phyloP scores from a whole-genome alignment of 805 yeast species.

The Ogataea siamensis region DNA sequence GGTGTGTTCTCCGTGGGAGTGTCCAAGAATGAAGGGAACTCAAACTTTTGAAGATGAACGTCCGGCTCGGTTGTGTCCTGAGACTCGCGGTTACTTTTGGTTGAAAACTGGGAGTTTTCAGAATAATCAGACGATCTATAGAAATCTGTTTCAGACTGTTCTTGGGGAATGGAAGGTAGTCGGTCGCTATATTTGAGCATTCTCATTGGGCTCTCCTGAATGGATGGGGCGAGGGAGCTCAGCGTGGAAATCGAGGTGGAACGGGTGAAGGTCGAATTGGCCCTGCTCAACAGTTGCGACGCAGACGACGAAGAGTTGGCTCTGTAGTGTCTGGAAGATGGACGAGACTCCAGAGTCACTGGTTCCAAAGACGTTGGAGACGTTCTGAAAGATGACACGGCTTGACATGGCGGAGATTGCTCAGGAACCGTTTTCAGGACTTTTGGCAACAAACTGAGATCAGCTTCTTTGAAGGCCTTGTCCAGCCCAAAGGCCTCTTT shows the following conservation, averaged over 20 bases:
- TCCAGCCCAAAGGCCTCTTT: conserved; percentile 32
- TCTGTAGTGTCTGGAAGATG: conserved; percentile 15
- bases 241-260: conserved; percentile 29
- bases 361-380: conserved; percentile 22
- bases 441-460: conserved; percentile 14
- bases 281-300: conserved; percentile 23
- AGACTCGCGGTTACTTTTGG: conserved; percentile 9
- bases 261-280: conserved; percentile 32
- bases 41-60: conserved; percentile 19
- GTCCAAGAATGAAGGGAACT: conserved; percentile 13
- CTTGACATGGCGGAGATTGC: conserved; percentile 20
- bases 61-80: conserved; percentile 9
- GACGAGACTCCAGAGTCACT: not conserved
- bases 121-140: conserved; percentile 9
- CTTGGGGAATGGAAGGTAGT: conserved; percentile 27
- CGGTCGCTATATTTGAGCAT: conserved; percentile 12
- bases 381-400: conserved; percentile 34
- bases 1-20: conserved; percentile 1
- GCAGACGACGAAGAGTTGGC: conserved; percentile 19
- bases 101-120: conserved; percentile 9
- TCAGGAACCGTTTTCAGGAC: conserved; percentile 10
- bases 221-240: conserved; percentile 20
- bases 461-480: conserved; percentile 24
- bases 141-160: conserved; percentile 6
- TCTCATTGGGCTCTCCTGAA: conserved; percentile 7